Evolutionary conservation across 176 grass and related monocot genomes (phyloP).

Genomic region (Zizania latifolia): DNA sequence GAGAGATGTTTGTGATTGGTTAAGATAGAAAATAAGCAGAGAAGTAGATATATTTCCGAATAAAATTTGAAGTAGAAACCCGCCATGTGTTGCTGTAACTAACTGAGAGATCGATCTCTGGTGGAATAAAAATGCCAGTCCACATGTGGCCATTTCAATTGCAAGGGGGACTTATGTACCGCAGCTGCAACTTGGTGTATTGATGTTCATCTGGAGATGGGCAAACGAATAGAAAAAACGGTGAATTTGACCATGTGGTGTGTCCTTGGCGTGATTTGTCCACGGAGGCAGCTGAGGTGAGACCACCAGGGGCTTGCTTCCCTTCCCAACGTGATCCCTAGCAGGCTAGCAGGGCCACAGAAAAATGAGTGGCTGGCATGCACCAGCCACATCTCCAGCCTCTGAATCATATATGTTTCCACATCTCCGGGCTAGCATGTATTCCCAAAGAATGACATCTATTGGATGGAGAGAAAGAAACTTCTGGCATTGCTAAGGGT

Average conservation of each 20-base stretch:
- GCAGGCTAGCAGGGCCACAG: background rate
- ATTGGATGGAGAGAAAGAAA: no score
- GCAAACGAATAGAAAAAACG: background rate
- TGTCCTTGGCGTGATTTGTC: background rate
- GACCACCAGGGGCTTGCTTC: background rate
- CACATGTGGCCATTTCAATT: background rate
- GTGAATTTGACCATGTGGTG: slow-evolving; percentile 22
- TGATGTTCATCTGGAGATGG: background rate
- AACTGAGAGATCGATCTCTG: background rate
- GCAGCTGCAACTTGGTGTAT: background rate
- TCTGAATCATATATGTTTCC: background rate
- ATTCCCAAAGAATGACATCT: background rate
- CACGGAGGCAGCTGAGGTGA: background rate
- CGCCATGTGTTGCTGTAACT: no score
- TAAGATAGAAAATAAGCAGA: no score
- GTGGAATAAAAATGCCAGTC: background rate
- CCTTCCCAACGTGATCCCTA: background rate
- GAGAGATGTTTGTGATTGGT: no score
- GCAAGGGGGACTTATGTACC: background rate
- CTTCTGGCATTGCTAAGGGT: no score
- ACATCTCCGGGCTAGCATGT: background rate
- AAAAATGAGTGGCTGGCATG: background rate
- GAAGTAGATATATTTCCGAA: no score
- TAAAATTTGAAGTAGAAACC: background rate
- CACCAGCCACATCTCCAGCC: background rate